These are phyloP conservation scores for Leccinellum albellum DNA, from an alignment of 768 basidiomycete species.

Conservation along the genomic window DNA sequence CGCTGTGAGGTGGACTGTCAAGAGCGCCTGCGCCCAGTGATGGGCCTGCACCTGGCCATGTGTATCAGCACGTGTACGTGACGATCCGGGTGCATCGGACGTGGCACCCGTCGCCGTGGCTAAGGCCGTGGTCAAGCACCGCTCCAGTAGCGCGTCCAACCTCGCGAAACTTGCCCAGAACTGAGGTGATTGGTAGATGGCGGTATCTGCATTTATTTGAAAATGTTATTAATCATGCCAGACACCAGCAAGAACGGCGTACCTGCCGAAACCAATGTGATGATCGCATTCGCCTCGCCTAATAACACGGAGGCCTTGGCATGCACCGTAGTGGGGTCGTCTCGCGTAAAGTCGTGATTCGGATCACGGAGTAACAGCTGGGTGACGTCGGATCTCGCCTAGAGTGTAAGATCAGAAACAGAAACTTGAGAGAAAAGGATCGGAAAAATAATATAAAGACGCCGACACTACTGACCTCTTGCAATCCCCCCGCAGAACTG, in stretches of 20 bases:
- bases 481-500: constrained; percentile 2
- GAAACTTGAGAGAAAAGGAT: background rate
- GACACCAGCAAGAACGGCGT: background rate
- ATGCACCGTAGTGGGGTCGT: constrained; percentile 11
- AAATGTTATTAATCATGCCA: background rate
- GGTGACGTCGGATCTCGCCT: constrained; percentile 10
- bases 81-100: background rate
- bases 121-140: constrained; percentile 14
- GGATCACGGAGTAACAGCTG: constrained; percentile 17
- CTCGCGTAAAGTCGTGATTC: constrained; percentile 7
- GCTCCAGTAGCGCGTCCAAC: constrained; percentile 44
- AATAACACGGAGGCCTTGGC: constrained; percentile 35
- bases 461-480: constrained; percentile 8
- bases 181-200: constrained; percentile 38
- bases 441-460: background rate
- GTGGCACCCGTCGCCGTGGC: background rate
- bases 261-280: constrained; percentile 29
- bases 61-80: background rate
- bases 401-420: background rate
- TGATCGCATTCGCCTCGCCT: constrained; percentile 30
- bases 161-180: constrained; percentile 44
- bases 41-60: background rate
- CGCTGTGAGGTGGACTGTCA: constrained; percentile 20
- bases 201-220: constrained; percentile 32
- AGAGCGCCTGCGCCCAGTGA: constrained; percentile 2